These are phyloP conservation scores for Lathyrus aphaca DNA, from an alignment of 306 rosid genomes.

Conservation along the genomic window DNA sequence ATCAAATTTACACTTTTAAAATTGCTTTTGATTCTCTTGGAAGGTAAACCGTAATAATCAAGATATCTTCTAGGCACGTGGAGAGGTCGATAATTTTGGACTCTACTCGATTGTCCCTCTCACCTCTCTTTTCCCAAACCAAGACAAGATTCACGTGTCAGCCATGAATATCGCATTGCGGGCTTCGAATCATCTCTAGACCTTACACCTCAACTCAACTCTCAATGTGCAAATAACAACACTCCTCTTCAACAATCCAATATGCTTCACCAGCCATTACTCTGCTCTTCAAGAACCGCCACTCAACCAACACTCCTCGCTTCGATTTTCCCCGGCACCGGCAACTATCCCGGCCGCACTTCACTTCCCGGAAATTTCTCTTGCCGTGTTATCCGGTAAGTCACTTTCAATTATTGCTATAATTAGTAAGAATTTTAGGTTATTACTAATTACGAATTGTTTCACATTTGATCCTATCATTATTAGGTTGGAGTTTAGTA, in stretches of 20 bases:
- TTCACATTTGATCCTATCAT: slow-evolving; percentile 18
- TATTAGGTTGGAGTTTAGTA: slow-evolving; percentile 62
- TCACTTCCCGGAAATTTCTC: slow-evolving; percentile 44
- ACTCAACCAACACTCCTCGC: slow-evolving; percentile 45
- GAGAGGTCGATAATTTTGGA: background rate
- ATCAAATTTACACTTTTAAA: no score
- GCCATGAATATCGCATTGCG: background rate
- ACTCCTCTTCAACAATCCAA: background rate
- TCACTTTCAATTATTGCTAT: background rate
- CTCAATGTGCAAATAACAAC: background rate
- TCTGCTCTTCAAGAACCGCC: slow-evolving; percentile 48
- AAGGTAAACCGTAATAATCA: background rate
- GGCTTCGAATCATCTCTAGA: background rate
- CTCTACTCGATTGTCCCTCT: background rate
- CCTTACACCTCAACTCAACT: background rate
- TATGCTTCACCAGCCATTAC: slow-evolving; percentile 65
- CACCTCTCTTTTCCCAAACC: background rate
- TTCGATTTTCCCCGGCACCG: slow-evolving; percentile 29
- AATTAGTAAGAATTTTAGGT: slow-evolving; percentile 19
- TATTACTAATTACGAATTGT: background rate
- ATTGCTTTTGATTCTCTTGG: background rate
- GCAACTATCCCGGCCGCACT: slow-evolving; percentile 16
- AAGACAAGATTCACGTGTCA: slow-evolving; percentile 18
- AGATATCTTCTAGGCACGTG: background rate
- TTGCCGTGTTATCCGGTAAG: slow-evolving; percentile 49